Evolutionary conservation across 805 yeast species (phyloP).

Genomic region (Monosporozyma yasuniensis): DNA sequence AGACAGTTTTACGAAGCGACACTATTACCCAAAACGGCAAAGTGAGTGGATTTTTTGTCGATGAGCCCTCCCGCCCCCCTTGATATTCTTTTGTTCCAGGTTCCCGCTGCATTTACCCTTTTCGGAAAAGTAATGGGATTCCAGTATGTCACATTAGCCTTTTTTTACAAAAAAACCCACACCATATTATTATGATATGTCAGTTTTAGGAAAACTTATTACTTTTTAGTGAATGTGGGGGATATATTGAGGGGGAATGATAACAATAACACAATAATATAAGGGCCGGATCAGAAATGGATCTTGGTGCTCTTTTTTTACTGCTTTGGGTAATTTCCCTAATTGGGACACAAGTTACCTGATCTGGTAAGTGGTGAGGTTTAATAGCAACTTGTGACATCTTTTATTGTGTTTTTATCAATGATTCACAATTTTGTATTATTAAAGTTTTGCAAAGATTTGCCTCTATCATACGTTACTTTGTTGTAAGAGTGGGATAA

Average conservation of each 20-base stretch:
- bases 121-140: background rate
- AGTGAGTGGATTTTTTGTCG: background rate
- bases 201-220: background rate
- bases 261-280: background rate
- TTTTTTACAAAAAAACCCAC: background rate
- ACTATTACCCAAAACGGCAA: background rate
- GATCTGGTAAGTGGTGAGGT: too few relatives aligned
- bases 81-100: background rate
- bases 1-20: background rate
- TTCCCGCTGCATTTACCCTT: background rate
- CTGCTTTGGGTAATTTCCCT: too few relatives aligned
- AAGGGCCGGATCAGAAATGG: too few relatives aligned
- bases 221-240: background rate
- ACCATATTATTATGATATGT: background rate
- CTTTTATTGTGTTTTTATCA: too few relatives aligned
- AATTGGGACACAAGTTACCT: too few relatives aligned
- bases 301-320: too few relatives aligned
- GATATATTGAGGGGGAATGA: background rate
- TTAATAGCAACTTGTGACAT: too few relatives aligned
- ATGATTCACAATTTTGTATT: too few relatives aligned
- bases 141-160: background rate
- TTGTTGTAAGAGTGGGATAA: too few relatives aligned
- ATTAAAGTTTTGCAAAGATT: too few relatives aligned
- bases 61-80: background rate
- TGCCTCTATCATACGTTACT: too few relatives aligned